Evolutionary conservation across 23 red algal species (phyloP), one percentile per base, ranked within the genome.

Genomic region (Gracilaria vermiculophylla): DNA sequence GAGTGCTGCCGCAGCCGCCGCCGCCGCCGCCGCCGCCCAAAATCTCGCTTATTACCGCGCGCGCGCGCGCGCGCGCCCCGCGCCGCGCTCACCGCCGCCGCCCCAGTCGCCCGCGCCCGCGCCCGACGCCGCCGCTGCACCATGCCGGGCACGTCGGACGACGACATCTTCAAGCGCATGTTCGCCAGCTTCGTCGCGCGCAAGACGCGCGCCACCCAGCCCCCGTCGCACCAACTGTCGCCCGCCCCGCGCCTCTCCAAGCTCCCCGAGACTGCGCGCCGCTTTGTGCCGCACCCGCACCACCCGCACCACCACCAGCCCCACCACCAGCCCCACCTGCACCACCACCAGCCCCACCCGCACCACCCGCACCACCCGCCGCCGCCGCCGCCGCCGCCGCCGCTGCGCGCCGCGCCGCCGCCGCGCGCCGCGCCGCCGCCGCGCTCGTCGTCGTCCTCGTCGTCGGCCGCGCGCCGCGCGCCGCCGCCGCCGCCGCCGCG

Each of bases 121-220:
- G 16, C 52, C 15, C 52, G 2, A 3, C 16, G 16, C 35, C 61
- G 16, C 64, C 78, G 3, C 13, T 31, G 28, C 25, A 34, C 16
- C 56, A 85, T 87, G 83, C 69, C 64, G 12, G 27, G 25, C 83
- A 49, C 56, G 6, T 61, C 53, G 35, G 86, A 90, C 62, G 86
- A 90, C 37, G 73, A 80, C 43, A 52, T 90, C 32, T 80, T 90
- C 61, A 78, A 80, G 75, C 32, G 74, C 15, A 90, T 90, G 86
- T 90, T 90, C 61, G 72, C 86, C 72, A 61, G 42, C 36, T 90
- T 90, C 60, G 74, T 90, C 3, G 56, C 64, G 0, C 72, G 86
- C 39, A 87, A 87, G 83, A 83, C 34, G 28, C 58, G 60, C 31
- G 20, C 80, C 56, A 41, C 60, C 60, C 73, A 19, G 5, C 58